phyloP scores from a whole-genome alignment of 2,329 filamentous ascomycete genomes.

The Fusarium drepaniforme region DNA sequence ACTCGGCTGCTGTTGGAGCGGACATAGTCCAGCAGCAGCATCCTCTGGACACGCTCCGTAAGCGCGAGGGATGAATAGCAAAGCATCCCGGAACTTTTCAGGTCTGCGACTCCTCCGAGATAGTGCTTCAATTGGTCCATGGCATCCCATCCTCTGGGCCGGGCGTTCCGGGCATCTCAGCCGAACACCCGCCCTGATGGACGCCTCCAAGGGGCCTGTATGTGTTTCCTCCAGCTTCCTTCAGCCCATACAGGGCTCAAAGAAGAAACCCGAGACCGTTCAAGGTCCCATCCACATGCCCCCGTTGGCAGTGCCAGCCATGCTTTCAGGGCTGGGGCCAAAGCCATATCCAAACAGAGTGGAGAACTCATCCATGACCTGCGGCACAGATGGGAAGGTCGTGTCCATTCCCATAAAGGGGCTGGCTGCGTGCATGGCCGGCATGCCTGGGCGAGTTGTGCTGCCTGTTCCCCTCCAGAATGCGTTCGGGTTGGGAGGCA shows the following conservation, averaged over 20 bases:
- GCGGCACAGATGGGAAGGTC: conserved; percentile 53
- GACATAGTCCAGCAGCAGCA: not conserved
- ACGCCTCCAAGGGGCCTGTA: not conserved
- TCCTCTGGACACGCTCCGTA: not conserved
- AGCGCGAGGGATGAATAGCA: not conserved
- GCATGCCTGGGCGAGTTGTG: conserved; percentile 39
- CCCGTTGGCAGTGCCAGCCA: conserved; percentile 39
- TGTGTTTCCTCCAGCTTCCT: conserved; percentile 15
- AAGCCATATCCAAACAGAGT: conserved; percentile 48
- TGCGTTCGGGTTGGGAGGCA: conserved; percentile 37
- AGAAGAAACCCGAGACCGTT: conserved; percentile 5
- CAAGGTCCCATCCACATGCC: conserved; percentile 47
- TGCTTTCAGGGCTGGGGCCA: conserved; percentile 46
- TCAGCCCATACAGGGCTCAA: conserved; percentile 7
- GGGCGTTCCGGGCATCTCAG: conserved; percentile 6
- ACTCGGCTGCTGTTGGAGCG: not conserved
- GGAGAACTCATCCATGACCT: conserved; percentile 54
- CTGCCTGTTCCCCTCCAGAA: conserved; percentile 41
- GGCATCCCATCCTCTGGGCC: not conserved
- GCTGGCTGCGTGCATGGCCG: conserved; percentile 45
- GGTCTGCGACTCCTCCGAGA: not conserved
- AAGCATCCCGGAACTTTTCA: not conserved
- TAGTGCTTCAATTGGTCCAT: not conserved
- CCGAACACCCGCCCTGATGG: not conserved
- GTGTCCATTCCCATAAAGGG: conserved; percentile 53